phyloP scores from a whole-genome alignment of 352 stramenopile genomes.

The Globisporangium splendens region DNA sequence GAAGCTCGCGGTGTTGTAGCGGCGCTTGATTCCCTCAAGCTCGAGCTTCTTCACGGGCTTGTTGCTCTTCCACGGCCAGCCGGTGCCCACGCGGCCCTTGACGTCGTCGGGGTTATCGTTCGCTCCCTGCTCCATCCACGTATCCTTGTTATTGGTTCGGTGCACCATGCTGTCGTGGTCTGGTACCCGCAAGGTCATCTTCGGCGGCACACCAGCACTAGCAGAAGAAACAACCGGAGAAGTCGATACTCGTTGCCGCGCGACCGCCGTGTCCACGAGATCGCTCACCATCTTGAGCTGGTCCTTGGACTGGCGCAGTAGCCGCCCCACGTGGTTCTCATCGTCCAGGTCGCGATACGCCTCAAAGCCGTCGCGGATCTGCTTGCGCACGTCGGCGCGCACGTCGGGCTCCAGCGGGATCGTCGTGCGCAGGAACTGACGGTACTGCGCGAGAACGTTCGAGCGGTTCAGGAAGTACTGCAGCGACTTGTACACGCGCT shows the following conservation, averaged over 20 bases:
- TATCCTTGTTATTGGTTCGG: slow-evolving; percentile 14
- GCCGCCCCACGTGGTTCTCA: slow-evolving; percentile 38
- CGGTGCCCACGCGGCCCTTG: slow-evolving; percentile 50
- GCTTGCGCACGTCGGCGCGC: slow-evolving; percentile 47
- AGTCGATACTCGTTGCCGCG: slow-evolving; percentile 31
- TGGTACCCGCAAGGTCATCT: neutral
- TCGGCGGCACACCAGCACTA: neutral
- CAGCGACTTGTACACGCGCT: slow-evolving; percentile 54
- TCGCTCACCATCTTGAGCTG: slow-evolving; percentile 71
- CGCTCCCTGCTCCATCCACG: slow-evolving; percentile 29
- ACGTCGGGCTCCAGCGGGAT: slow-evolving; percentile 37
- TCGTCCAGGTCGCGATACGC: slow-evolving; percentile 43
- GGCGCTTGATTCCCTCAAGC: slow-evolving; percentile 51
- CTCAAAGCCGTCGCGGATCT: slow-evolving; percentile 63
- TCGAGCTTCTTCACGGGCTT: slow-evolving; percentile 44
- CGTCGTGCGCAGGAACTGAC: slow-evolving; percentile 59
- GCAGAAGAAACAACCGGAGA: neutral
- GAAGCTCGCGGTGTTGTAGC: slow-evolving; percentile 6
- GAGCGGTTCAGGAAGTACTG: slow-evolving; percentile 76
- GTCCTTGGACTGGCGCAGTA: slow-evolving; percentile 52
- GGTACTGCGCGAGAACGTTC: slow-evolving; percentile 57
- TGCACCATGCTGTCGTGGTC: slow-evolving; percentile 5
- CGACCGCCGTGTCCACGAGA: slow-evolving; percentile 60
- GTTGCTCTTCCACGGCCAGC: slow-evolving; percentile 64
- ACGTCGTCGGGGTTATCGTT: slow-evolving; percentile 48